A percentile compares a stretch with the other conserved stretches of the same genome.
Conservation (phyloP, 768 basidiomycete species). For the Serendipita sp. region DNA sequence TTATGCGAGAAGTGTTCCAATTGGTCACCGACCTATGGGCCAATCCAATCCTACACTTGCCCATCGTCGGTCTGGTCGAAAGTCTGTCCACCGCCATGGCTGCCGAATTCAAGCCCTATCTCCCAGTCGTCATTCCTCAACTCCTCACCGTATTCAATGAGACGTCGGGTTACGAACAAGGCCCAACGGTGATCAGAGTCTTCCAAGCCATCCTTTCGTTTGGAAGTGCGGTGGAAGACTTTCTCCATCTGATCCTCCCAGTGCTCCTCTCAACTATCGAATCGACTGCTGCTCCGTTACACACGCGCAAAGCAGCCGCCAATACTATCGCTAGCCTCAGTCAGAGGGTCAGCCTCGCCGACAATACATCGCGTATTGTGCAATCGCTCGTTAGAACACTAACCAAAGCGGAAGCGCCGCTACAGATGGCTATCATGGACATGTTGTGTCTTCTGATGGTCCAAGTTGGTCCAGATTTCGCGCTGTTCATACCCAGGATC, state of each 20-base stretch:
- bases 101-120: conserved; percentile 71
- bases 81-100: conserved; percentile 45
- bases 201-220: conserved; percentile 31
- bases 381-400: conserved; percentile 29
- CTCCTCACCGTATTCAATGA: conserved; percentile 35
- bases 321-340: conserved; percentile 28
- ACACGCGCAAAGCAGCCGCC: conserved; percentile 26
- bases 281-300: conserved; percentile 21
- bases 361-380: conserved; percentile 31
- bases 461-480: conserved; percentile 31
- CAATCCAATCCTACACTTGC: conserved; percentile 24
- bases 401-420: conserved; percentile 17
- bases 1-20: conserved; percentile 26
- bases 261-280: conserved; percentile 29
- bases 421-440: conserved; percentile 27
- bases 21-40: conserved; percentile 34
- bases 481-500: conserved; percentile 35
- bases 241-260: conserved; percentile 32
- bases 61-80: conserved; percentile 31
- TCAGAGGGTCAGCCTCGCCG: conserved; percentile 30
- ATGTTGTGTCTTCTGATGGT: conserved; percentile 28
- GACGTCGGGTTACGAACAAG: conserved; percentile 18
- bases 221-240: conserved; percentile 33
- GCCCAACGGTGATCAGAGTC: conserved; percentile 19
- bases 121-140: conserved; percentile 70